phyloP scores from a whole-genome alignment of 306 rosid genomes.

The Trichosanthes cucumerina region DNA sequence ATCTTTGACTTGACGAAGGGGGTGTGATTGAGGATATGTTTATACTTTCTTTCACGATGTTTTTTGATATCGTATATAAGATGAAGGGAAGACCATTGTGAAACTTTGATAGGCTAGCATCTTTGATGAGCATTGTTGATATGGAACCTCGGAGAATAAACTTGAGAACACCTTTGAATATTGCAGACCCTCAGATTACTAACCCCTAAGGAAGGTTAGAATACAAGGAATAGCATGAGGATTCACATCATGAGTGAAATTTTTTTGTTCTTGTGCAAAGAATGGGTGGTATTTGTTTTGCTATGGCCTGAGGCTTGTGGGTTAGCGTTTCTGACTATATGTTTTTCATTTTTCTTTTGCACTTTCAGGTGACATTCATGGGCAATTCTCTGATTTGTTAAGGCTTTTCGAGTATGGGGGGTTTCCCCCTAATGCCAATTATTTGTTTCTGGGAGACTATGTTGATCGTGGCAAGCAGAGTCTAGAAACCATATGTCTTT shows the following conservation, averaged over 20 bases:
- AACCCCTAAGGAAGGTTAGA: neutral
- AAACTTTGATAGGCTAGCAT: neutral
- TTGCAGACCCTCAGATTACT: neutral
- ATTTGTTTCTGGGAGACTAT: constrained; percentile 86
- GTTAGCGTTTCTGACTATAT: neutral
- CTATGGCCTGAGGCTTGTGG: neutral
- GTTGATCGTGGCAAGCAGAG: constrained; percentile 96
- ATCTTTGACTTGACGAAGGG: neutral
- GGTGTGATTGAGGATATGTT: neutral
- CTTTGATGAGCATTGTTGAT: neutral
- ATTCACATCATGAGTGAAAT: neutral
- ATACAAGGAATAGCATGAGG: neutral
- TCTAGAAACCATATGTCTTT: constrained; percentile 83
- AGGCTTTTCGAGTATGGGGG: constrained; percentile 93
- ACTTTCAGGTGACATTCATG: constrained; percentile 79
- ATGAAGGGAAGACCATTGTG: neutral
- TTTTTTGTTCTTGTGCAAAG: neutral
- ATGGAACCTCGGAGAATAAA: neutral
- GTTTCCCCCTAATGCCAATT: constrained; percentile 72
- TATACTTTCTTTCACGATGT: neutral
- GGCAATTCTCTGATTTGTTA: constrained; percentile 79
- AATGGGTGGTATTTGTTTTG: neutral
- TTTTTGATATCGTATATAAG: neutral
- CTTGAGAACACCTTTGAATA: neutral
- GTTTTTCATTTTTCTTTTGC: neutral